Conservation (phyloP, 192 early-diverging fungal species). For the Entrophospora sp. region DNA sequence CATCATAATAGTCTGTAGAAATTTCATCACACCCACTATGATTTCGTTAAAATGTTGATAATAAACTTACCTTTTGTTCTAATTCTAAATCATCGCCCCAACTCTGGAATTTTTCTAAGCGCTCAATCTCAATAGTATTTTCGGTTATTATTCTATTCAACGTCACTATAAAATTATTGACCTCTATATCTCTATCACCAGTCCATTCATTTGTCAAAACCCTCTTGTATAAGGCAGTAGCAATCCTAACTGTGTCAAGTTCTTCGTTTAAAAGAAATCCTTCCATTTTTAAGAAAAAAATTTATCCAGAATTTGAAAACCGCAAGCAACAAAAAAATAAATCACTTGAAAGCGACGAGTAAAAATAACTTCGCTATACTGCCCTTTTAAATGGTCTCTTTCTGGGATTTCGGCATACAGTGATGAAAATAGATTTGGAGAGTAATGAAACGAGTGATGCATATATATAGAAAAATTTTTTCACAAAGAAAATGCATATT, state of each 20-base stretch:
- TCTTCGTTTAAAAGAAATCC: slow-evolving; percentile 11
- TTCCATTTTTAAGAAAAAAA: background rate
- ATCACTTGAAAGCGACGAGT: background rate
- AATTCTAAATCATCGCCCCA: slow-evolving; percentile 7
- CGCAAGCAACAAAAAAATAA: background rate
- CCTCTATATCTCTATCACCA: slow-evolving; percentile 11
- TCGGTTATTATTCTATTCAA: slow-evolving; percentile 9
- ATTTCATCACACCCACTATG: too few species aligned
- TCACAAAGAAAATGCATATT: too few species aligned
- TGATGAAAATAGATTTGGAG: too few species aligned
- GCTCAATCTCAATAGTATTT: background rate
- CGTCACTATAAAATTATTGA: slow-evolving; percentile 1
- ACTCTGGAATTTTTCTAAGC: slow-evolving; percentile 10
- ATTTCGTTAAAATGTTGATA: too few species aligned
- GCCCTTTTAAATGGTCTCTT: background rate
- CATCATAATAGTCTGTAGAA: too few species aligned
- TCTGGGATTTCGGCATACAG: too few species aligned
- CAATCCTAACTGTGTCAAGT: slow-evolving; percentile 8
- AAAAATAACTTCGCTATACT: background rate
- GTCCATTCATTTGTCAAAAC: slow-evolving; percentile 8
- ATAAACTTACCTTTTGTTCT: background rate
- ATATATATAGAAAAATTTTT: too few species aligned
- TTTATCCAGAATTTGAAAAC: background rate
- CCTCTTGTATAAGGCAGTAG: slow-evolving; percentile 10
- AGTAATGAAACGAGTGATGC: too few species aligned